phyloP scores from a whole-genome alignment of 306 rosid genomes.

The Cucumis melo region DNA sequence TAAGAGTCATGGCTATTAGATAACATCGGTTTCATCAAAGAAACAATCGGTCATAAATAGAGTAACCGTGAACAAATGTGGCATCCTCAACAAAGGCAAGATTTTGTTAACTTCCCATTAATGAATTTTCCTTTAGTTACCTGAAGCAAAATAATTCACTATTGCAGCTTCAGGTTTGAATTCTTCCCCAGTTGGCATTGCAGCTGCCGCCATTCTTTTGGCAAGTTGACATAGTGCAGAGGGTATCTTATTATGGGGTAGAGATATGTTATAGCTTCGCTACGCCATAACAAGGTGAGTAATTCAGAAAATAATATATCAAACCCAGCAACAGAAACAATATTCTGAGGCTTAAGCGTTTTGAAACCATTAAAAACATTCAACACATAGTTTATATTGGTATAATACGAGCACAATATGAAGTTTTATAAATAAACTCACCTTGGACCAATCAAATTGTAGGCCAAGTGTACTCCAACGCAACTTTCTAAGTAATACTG shows the following conservation, averaged over 20 bases:
- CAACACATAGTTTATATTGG: not conserved
- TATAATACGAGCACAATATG: not conserved
- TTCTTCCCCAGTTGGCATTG: constrained; percentile 65
- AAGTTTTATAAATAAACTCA: constrained; percentile 6
- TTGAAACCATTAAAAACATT: not conserved
- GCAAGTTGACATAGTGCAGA: constrained; percentile 54
- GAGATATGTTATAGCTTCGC: constrained; percentile 72
- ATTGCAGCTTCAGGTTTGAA: constrained; percentile 92
- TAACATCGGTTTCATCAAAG: too few relatives aligned
- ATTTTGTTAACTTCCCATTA: too few relatives aligned
- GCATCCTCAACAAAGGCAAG: too few relatives aligned
- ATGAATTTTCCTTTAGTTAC: constrained; percentile 17
- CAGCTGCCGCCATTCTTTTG: constrained; percentile 69
- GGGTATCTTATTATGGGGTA: constrained; percentile 71
- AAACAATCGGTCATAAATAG: too few relatives aligned
- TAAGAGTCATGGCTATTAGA: not conserved
- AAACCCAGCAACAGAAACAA: not conserved
- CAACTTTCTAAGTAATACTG: constrained; percentile 53
- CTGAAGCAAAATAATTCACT: constrained; percentile 76
- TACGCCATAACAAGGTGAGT: constrained; percentile 14
- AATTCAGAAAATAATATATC: not conserved
- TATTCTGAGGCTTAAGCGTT: not conserved
- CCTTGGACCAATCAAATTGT: constrained; percentile 95
- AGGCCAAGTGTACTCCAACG: constrained; percentile 97
- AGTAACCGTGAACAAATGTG: too few relatives aligned